A percentile compares a stretch with the other conserved stretches of the same genome.
phyloP scores from a whole-genome alignment of 1,139 yeast genomes.

The Saccharomyces hybrid region DNA sequence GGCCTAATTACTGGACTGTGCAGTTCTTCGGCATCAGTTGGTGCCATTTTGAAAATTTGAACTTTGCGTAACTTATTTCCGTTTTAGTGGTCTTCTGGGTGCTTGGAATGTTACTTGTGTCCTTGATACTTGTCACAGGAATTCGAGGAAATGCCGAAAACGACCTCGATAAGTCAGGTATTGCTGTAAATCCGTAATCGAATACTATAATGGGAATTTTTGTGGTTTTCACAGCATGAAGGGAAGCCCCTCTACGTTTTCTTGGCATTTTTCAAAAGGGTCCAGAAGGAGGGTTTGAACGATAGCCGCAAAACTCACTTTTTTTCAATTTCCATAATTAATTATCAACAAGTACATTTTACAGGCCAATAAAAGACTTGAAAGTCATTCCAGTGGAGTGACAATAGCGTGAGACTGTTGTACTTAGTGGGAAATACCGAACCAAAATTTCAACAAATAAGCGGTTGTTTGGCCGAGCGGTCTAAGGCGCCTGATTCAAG shows the following conservation, averaged over 20 bases:
- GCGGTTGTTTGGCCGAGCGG: conserved; percentile 30
- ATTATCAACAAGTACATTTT: too few relatives aligned
- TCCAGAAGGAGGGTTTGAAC: neutral
- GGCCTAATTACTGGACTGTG: neutral
- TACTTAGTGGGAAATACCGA: too few relatives aligned
- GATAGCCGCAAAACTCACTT: neutral
- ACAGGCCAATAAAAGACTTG: too few relatives aligned
- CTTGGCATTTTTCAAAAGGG: neutral
- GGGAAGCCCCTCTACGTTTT: neutral
- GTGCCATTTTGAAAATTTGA: neutral
- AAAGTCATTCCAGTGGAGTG: too few relatives aligned
- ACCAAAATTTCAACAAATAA: neutral
- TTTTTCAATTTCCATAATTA: neutral
- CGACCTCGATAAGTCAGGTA: neutral
- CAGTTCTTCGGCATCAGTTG: neutral
- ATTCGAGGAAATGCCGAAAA: neutral
- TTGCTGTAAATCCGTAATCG: neutral
- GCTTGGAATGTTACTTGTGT: neutral
- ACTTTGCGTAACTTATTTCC: neutral
- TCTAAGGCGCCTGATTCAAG: conserved; percentile 30
- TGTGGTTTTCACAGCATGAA: neutral
- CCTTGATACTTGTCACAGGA: neutral
- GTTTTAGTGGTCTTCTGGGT: neutral
- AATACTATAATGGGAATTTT: neutral
- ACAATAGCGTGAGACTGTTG: too few relatives aligned